Percentiles rank a stretch among this genome's conserved stretches.
Evolutionary conservation across 2,329 filamentous ascomycete genomes (phyloP).

Genomic region (Colletotrichum siamense): DNA sequence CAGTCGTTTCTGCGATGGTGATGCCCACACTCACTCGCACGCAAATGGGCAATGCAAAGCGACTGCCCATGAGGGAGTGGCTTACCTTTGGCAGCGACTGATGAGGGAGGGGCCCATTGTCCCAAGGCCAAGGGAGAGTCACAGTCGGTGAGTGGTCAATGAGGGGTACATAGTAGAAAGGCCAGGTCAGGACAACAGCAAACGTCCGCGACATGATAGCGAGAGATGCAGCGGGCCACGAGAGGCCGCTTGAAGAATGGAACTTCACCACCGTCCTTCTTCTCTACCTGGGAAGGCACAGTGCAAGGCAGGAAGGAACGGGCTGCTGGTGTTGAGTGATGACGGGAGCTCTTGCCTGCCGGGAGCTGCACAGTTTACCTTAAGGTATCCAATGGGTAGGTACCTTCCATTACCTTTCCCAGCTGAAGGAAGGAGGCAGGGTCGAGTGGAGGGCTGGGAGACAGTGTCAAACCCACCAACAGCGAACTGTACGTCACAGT

Average conservation of each 20-base stretch:
- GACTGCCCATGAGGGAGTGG: background rate
- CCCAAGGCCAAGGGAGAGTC: background rate
- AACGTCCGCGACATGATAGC: background rate
- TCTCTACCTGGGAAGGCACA: background rate
- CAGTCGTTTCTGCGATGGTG: background rate
- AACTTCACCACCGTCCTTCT: background rate
- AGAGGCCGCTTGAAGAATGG: background rate
- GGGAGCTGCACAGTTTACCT: background rate
- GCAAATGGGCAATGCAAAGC: background rate
- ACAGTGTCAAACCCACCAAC: background rate
- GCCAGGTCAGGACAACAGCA: background rate
- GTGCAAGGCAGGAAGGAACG: background rate
- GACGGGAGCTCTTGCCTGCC: background rate
- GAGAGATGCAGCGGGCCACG: conserved; percentile 13
- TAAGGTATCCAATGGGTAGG: background rate
- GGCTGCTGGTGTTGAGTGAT: background rate
- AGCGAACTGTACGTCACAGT: background rate
- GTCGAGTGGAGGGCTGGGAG: background rate
- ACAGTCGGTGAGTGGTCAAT: background rate
- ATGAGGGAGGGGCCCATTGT: background rate
- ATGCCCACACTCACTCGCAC: background rate
- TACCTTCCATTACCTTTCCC: background rate
- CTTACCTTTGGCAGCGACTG: background rate
- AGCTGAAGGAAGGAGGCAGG: background rate
- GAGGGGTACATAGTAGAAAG: background rate